Base-by-base conservation (phyloP, 1,284 basidiomycete genomes). In the Sanghuangporus baumii region DNA sequence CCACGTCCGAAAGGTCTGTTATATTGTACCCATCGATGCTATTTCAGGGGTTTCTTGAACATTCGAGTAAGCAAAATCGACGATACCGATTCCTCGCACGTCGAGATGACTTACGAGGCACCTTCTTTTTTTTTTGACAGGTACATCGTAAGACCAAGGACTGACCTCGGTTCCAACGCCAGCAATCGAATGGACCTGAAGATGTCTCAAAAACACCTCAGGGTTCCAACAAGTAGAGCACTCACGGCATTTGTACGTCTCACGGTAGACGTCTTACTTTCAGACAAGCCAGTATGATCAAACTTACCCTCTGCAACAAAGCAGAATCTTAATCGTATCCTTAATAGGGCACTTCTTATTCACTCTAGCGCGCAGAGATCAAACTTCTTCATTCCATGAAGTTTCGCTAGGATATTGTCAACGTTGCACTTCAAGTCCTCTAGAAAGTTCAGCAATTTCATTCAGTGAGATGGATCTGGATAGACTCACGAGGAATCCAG, bases 1-100 rank as follows among this genome's bases (percentile, higher is more conserved):
- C 87, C 87, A 54, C 76, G 74, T 7, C 84, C 85, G 16, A 87
- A 76, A 0, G 85, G 86, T 2, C 78, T n/a, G n/a, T n/a, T n/a
- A n/a, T n/a, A n/a, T n/a, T n/a, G n/a, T 80, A 34, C 50, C n/a
- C 37, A 6, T 7, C 1, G 37, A 4, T 12, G 7, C 16, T 31
- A 16, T 16, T 4, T 40, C 40, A 40, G 14, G 57, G 16, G 67
- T 74, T 43, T 55, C 78, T n/a, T n/a, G n/a, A n/a, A n/a, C n/a
- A n/a, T n/a, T n/a, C 69, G 79, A 81, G 69, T 88, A 89, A 31
- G 80, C 82, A 11, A 80, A 73, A 58, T 88, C 76, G 16, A 84
- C 74, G 37, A 84, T 74, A 1, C 75, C 74, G n/a, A 82, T 74
- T 63, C 83, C 78, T 31, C 76, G 77, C n/a, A 72, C 0, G 73